Evolutionary conservation across 2,329 filamentous ascomycete species (phyloP), one percentile per base, ranked within the genome.

Genomic region (Beauveria varroae): DNA sequence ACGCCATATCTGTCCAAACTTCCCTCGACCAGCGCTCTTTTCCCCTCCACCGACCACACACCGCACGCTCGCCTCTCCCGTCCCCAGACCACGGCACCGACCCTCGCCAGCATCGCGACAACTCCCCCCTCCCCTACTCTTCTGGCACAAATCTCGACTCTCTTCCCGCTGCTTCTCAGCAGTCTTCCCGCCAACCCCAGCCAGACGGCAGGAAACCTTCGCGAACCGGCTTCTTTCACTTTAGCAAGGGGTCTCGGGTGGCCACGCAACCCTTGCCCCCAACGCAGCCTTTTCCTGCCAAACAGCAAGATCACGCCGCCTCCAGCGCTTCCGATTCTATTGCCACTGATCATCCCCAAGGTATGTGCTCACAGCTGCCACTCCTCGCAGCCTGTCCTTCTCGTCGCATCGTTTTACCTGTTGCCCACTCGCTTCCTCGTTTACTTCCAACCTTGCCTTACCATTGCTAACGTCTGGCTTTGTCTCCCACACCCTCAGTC

Each of bases 221-320:
- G 62, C 81, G 78, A 68, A 76, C 76, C 67, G 76, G 77, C 65
- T 81, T 82, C 70, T 81, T 81, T 67, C 76, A 79, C 68, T 81
- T 82, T 69, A 76, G 73, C 64, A 82, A 81, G 66, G 70, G 69
- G 24, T 71, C 75, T 65, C 79, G 76, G 65, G 71, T 76, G 57
- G 72, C 73, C 52, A 78, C 75, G 58, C 70, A 72, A 51, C 60
- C 60, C 16, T 20, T 57, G 51, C 59, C 59, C n/a, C 10, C 44
- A 24, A 55, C 44, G 7, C 44, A 61, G 4, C 52, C 65, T 66
- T 54, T 68, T 67, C 54, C 65, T 62, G 60, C 57, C 66, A 56
- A 60, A n/a, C 63, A 62, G 43, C 62, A 49, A 43, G 34, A 63
- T 24, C 62, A 53, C 28, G 20, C 28, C 60, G 49, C 46, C 55